These are phyloP conservation scores for Calycina herbarum DNA, from an alignment of 2,329 filamentous ascomycete genomes.

Conservation along the genomic window DNA sequence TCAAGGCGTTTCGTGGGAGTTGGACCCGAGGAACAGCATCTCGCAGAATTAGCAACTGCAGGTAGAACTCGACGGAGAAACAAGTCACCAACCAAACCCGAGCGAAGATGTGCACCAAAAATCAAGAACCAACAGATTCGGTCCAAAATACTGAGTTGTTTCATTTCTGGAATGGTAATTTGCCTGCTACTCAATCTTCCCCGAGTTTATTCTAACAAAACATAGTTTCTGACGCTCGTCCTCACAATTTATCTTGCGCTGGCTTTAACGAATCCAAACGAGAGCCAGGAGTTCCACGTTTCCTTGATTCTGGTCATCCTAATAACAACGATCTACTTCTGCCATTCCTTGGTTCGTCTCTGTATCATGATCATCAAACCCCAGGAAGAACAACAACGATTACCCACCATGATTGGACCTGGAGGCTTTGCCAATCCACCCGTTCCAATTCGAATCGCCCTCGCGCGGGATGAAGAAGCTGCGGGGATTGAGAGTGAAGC, in stretches of 20 bases:
- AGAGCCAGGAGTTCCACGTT: slow-evolving; percentile 73
- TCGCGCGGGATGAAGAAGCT: slow-evolving; percentile 73
- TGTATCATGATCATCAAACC: slow-evolving; percentile 60
- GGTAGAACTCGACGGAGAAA: slow-evolving; percentile 42
- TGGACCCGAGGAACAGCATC: slow-evolving; percentile 50
- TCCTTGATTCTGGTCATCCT: slow-evolving; percentile 78
- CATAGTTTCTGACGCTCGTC: slow-evolving; percentile 32
- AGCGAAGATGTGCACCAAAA: slow-evolving; percentile 47
- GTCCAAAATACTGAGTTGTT: slow-evolving; percentile 57
- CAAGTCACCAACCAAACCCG: slow-evolving; percentile 30
- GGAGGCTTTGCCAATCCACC: slow-evolving; percentile 69
- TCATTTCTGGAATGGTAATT: slow-evolving; percentile 57
- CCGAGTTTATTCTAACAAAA: slow-evolving; percentile 14
- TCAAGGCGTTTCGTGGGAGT: slow-evolving; percentile 39
- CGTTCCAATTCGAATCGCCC: slow-evolving; percentile 73
- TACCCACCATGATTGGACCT: slow-evolving; percentile 52
- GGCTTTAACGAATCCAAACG: slow-evolving; percentile 62
- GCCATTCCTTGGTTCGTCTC: slow-evolving; percentile 73
- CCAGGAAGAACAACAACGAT: slow-evolving; percentile 35
- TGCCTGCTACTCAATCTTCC: background rate
- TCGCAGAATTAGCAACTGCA: slow-evolving; percentile 47
- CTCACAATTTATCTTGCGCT: slow-evolving; percentile 60
- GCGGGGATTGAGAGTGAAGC: slow-evolving; percentile 55
- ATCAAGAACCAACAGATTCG: slow-evolving; percentile 55
- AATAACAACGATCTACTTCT: slow-evolving; percentile 74